Conservation (phyloP, 2,329 filamentous ascomycete genomes). For the Penicillium vulpinum region DNA sequence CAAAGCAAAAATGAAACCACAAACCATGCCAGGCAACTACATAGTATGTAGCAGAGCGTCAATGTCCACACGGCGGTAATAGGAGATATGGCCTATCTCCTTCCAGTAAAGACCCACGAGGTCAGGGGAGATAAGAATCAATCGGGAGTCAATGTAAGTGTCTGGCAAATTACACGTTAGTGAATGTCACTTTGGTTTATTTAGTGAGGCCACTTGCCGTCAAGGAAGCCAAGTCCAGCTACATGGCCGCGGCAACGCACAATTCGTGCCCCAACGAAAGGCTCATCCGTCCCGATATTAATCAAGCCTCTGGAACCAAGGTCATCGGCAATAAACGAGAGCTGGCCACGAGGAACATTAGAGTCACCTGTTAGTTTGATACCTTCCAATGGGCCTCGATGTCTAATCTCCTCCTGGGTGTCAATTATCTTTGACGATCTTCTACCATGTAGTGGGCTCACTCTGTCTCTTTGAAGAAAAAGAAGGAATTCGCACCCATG, state of each 20-base stretch:
- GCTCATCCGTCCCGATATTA: slow-evolving; percentile 62
- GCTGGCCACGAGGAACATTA: slow-evolving; percentile 83
- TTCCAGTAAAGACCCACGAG: slow-evolving; percentile 81
- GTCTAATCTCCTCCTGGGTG: slow-evolving; percentile 47
- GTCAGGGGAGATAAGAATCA: slow-evolving; percentile 77
- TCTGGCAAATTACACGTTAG: slow-evolving; percentile 25
- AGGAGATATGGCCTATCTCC: slow-evolving; percentile 48
- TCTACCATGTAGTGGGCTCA: not conserved
- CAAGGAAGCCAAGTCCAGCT: slow-evolving; percentile 67
- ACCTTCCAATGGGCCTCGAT: slow-evolving; percentile 71
- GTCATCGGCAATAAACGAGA: slow-evolving; percentile 77
- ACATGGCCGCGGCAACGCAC: slow-evolving; percentile 77
- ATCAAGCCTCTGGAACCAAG: slow-evolving; percentile 67
- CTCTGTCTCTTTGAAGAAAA: slow-evolving; percentile 69
- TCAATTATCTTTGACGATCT: not conserved
- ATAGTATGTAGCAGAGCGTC: slow-evolving; percentile 38
- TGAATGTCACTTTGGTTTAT: not conserved
- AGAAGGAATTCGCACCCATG: slow-evolving; percentile 89
- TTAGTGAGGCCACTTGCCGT: slow-evolving; percentile 58
- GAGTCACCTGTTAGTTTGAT: slow-evolving; percentile 91
- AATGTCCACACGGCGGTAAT: slow-evolving; percentile 46
- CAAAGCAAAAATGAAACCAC: not conserved
- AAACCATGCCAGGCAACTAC: slow-evolving; percentile 13
- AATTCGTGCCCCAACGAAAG: slow-evolving; percentile 72
- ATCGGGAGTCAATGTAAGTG: slow-evolving; percentile 67